Evolutionary conservation across 2,329 filamentous ascomycete genomes (phyloP), one percentile per base, ranked within the genome.

Genomic region (Botrytis cinerea): DNA sequence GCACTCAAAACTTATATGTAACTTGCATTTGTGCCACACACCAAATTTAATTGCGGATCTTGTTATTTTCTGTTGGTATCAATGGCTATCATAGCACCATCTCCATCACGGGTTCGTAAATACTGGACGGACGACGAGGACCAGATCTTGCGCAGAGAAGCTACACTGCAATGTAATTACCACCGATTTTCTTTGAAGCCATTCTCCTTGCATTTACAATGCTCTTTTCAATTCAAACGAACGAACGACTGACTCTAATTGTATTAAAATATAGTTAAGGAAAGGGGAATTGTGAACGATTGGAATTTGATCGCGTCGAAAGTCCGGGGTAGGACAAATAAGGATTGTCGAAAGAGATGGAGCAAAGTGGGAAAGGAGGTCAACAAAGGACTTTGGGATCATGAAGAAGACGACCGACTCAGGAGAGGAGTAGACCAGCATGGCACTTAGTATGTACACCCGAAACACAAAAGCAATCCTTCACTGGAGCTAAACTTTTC

Each of bases 231-330:
- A 32, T 25, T 8, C 22, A 22, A 57, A 45, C 12, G 32, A 57
- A 20, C 66, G 9, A 20, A 32, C 12, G n/a, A 38, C 66, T 69
- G 38, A 69, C 57, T 57, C 16, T 57, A 57, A 43, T 45, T n/a
- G 6, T 69, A 22, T 69, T 16, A 45, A 69, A 7, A 32, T 57
- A 43, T 59, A 69, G 66, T 69, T 14, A 57, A 69, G 40, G 48
- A 69, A 43, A 69, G 66, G 54, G 66, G 66, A 59, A 69, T 69
- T 28, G 66, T 69, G 66, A 69, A 69, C 38, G 66, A 69, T 43
- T 69, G 66, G 66, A 69, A 57, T 35, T 69, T 69, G 25, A 69
- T 69, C n/a, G 66, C 66, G n/a, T 69, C 66, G 38, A 69, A 69
- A 69, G 66, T 69, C 18, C 48, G 66, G n/a, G 66, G 66, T 43